Evolutionary conservation across 805 yeast species (phyloP).

Genomic region (Candida anglica): DNA sequence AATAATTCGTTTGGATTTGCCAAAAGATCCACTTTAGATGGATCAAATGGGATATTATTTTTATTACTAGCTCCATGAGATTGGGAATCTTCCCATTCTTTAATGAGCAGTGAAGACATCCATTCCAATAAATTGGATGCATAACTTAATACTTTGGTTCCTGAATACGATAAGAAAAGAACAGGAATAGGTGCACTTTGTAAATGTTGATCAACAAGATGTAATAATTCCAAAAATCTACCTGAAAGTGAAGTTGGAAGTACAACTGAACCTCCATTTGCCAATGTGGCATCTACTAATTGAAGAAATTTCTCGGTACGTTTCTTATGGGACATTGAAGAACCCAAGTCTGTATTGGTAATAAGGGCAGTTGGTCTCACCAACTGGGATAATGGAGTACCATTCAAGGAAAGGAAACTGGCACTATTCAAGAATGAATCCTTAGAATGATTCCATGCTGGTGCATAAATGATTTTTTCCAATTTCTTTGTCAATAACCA

Average conservation of each 20-base stretch:
- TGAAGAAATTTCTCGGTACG: constrained; percentile 62
- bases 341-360: constrained; percentile 68
- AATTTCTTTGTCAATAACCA: constrained; percentile 74
- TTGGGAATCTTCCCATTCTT: constrained; percentile 66
- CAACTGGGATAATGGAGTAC: constrained; percentile 61
- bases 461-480: constrained; percentile 83
- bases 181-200: constrained; percentile 63
- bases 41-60: constrained; percentile 75
- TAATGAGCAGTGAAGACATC: constrained; percentile 86
- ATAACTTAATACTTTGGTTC: constrained; percentile 70
- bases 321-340: constrained; percentile 55
- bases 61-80: constrained; percentile 23
- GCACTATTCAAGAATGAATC: constrained; percentile 69
- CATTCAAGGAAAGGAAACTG: constrained; percentile 34
- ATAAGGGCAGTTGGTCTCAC: constrained; percentile 79
- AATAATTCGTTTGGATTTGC: constrained; percentile 53
- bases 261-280: constrained; percentile 75
- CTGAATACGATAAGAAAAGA: constrained; percentile 70
- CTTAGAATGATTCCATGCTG: constrained; percentile 91
- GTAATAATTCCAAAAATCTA: constrained; percentile 75
- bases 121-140: constrained; percentile 92
- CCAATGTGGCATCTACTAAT: constrained; percentile 60
- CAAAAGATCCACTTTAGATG: constrained; percentile 53
- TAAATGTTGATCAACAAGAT: constrained; percentile 66
- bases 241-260: constrained; percentile 81